phyloP scores from a whole-genome alignment of 371 early-diverging fungal species.

The Actinomortierella wolfii region DNA sequence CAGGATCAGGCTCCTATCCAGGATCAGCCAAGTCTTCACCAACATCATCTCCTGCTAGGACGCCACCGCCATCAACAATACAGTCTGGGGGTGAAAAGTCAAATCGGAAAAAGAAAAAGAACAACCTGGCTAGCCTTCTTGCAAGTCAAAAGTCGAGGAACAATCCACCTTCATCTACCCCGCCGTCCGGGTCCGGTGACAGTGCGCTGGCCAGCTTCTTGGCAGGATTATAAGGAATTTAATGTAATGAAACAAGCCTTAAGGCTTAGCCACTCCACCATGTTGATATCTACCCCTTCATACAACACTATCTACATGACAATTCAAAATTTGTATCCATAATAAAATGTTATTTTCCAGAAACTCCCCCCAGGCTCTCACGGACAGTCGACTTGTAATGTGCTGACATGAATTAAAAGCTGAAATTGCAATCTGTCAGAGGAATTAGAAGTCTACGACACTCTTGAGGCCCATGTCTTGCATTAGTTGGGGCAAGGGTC shows the following conservation, averaged over 20 bases:
- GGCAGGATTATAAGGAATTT: constrained; percentile 37
- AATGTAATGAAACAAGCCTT: no score
- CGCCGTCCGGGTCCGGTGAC: constrained; percentile 13
- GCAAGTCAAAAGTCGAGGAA: constrained; percentile 24
- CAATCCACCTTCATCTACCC: constrained; percentile 8
- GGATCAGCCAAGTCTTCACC: constrained; percentile 13
- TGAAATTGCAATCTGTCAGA: no score
- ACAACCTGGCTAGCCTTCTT: constrained; percentile 17
- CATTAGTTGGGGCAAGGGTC: constrained; percentile 37
- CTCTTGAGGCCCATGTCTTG: constrained; percentile 41
- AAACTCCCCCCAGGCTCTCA: no score
- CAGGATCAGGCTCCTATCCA: constrained; percentile 8
- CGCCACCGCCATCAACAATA: constrained; percentile 1
- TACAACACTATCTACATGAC: no score
- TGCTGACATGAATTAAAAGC: no score
- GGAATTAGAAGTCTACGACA: constrained; percentile 28
- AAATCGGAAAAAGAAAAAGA: constrained; percentile 39
- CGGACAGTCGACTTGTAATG: no score
- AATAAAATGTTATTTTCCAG: no score
- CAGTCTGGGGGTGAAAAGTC: constrained; percentile 2
- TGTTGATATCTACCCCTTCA: no score
- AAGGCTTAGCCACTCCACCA: no score
- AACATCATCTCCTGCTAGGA: constrained; percentile 17
- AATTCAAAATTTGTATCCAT: no score
- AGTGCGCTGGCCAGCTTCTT: constrained; percentile 40